phyloP scores from a whole-genome alignment of 1,284 basidiomycete genomes.

The Leccinum variabile region DNA sequence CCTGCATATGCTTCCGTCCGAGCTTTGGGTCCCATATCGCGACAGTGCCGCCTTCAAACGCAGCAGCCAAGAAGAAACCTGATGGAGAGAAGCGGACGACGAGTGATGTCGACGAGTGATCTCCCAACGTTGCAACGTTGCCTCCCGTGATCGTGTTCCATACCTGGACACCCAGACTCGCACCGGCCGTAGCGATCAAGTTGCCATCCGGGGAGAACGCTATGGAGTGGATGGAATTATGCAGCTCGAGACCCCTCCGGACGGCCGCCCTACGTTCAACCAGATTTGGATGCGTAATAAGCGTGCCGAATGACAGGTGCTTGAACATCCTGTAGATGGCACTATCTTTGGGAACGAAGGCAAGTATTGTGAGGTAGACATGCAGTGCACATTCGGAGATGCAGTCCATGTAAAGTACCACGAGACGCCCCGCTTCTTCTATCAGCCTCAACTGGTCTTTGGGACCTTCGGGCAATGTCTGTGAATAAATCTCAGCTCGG shows the following conservation, averaged over 20 bases:
- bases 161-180: slow-evolving; percentile 10
- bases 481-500: too few relatives aligned
- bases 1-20: slow-evolving; percentile 9
- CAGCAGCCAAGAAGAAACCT: slow-evolving; percentile 22
- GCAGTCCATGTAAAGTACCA: too few relatives aligned
- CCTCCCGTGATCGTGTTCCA: slow-evolving; percentile 23
- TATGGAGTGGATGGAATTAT: slow-evolving; percentile 13
- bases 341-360: too few relatives aligned
- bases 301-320: too few relatives aligned
- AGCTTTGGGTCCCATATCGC: slow-evolving; percentile 24
- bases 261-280: background rate
- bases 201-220: slow-evolving; percentile 6
- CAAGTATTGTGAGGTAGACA: too few relatives aligned
- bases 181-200: too few relatives aligned
- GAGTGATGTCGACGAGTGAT: slow-evolving; percentile 7
- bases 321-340: too few relatives aligned
- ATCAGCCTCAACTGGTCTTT: too few relatives aligned
- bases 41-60: slow-evolving; percentile 19
- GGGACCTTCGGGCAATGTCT: too few relatives aligned
- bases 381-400: too few relatives aligned
- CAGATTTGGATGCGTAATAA: too few relatives aligned
- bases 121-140: slow-evolving; percentile 26
- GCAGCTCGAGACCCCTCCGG: slow-evolving; percentile 7
- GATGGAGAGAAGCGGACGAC: slow-evolving; percentile 33
- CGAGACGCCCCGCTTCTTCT: too few relatives aligned